phyloP scores from a whole-genome alignment of 2,329 filamentous ascomycete species.

The Beauveria australis region DNA sequence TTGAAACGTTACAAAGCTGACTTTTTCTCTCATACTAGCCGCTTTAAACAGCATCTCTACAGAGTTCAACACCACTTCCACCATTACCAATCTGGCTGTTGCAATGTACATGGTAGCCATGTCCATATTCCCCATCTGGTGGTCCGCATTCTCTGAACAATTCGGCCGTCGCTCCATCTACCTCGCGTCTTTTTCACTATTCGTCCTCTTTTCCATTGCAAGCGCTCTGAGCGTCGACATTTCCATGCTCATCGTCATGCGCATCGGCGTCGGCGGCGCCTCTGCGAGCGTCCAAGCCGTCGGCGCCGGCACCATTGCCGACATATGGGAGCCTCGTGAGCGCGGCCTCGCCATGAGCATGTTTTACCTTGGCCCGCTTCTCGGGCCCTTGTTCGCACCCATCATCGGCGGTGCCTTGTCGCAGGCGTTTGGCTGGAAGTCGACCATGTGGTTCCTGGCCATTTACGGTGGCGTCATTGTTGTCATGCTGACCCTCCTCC shows the following conservation, averaged over 20 bases:
- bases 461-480: slow-evolving; percentile 54
- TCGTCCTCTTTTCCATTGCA: slow-evolving; percentile 56
- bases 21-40: neutral
- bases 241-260: slow-evolving; percentile 63
- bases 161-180: slow-evolving; percentile 63
- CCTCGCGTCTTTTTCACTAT: slow-evolving; percentile 58
- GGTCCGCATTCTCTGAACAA: slow-evolving; percentile 66
- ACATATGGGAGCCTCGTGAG: slow-evolving; percentile 59
- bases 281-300: slow-evolving; percentile 44
- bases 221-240: slow-evolving; percentile 58
- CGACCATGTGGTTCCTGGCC: slow-evolving; percentile 63
- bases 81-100: slow-evolving; percentile 7
- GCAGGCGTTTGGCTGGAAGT: slow-evolving; percentile 58
- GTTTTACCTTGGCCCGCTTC: slow-evolving; percentile 67
- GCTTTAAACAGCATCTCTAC: neutral
- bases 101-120: slow-evolving; percentile 53
- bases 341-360: slow-evolving; percentile 64
- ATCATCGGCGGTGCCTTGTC: slow-evolving; percentile 64
- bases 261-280: slow-evolving; percentile 61
- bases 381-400: slow-evolving; percentile 61
- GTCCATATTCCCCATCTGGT: slow-evolving; percentile 72
- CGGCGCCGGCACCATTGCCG: slow-evolving; percentile 7
- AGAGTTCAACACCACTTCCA: slow-evolving; percentile 1
- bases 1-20: neutral
- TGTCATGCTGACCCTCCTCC: slow-evolving; percentile 43